A percentile compares a stretch with the other conserved stretches of the same genome.
These are phyloP conservation scores for Daldinia loculata DNA, from an alignment of 495 filamentous ascomycete species.

Conservation along the genomic window DNA sequence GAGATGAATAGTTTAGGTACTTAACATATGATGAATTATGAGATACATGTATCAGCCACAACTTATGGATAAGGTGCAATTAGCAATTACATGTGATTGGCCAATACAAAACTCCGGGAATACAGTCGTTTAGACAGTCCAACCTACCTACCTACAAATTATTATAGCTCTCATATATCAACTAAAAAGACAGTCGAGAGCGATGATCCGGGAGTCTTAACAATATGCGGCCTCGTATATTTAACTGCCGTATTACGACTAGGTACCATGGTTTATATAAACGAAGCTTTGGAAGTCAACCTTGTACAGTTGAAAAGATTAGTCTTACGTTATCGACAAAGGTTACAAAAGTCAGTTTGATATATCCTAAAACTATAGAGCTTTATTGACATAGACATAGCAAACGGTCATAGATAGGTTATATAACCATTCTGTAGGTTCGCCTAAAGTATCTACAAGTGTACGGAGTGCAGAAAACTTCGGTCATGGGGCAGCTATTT, in stretches of 20 bases:
- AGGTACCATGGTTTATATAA: conserved; percentile 6
- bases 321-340: conserved; percentile 30
- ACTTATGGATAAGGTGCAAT: conserved; percentile 9
- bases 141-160: no score
- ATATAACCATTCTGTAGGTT: not conserved
- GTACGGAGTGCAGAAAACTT: not conserved
- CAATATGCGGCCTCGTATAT: conserved; percentile 31
- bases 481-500: conserved; percentile 45
- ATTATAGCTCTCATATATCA: no score
- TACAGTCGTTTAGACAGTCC: no score
- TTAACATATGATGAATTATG: not conserved
- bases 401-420: conserved; percentile 22
- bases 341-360: conserved; percentile 30
- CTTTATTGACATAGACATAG: conserved; percentile 15
- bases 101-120: not conserved
- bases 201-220: not conserved
- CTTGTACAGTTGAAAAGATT: conserved; percentile 23
- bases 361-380: not conserved
- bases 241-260: conserved; percentile 13
- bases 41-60: conserved; percentile 3
- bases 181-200: not conserved
- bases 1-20: not conserved
- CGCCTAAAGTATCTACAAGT: not conserved
- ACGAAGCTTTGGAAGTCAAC: conserved; percentile 19
- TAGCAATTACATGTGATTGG: not conserved